phyloP scores from a whole-genome alignment of 2,329 filamentous ascomycete genomes.

The Phaeosphaeriaceae sp. region DNA sequence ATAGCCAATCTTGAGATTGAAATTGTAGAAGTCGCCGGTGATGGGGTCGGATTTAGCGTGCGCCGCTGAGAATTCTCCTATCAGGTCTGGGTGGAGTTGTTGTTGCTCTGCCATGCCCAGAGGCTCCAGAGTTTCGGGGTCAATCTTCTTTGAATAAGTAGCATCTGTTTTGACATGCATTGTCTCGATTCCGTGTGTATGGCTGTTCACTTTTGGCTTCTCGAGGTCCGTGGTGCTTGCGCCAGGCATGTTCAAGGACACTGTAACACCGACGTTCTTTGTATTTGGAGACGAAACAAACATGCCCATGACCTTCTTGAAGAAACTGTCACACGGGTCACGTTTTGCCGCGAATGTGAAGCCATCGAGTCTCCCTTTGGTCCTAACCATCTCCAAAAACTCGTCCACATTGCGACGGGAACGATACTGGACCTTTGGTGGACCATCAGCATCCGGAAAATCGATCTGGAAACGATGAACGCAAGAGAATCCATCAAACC shows the following conservation, averaged over 20 bases:
- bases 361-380: slow-evolving; percentile 62
- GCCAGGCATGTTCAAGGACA: slow-evolving; percentile 71
- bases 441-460: slow-evolving; percentile 47
- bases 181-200: slow-evolving; percentile 52
- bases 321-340: slow-evolving; percentile 77
- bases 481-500: slow-evolving; percentile 81
- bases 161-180: slow-evolving; percentile 69
- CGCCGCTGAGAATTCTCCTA: slow-evolving; percentile 71
- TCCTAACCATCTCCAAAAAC: slow-evolving; percentile 66
- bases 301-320: slow-evolving; percentile 72
- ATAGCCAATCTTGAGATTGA: slow-evolving; percentile 72
- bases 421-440: slow-evolving; percentile 68
- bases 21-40: slow-evolving; percentile 82
- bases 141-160: slow-evolving; percentile 64
- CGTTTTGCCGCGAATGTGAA: slow-evolving; percentile 74
- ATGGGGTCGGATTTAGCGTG: slow-evolving; percentile 75
- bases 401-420: slow-evolving; percentile 73
- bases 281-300: slow-evolving; percentile 55
- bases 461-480: slow-evolving; percentile 75
- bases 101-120: slow-evolving; percentile 67
- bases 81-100: slow-evolving; percentile 70
- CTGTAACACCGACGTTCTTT: slow-evolving; percentile 69
- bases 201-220: slow-evolving; percentile 23
- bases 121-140: slow-evolving; percentile 76
- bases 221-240: slow-evolving; percentile 13